A percentile compares a stretch with the other conserved stretches of the same genome.
Conservation (phyloP, 257 asterid species). For the Capsicum chinense region DNA sequence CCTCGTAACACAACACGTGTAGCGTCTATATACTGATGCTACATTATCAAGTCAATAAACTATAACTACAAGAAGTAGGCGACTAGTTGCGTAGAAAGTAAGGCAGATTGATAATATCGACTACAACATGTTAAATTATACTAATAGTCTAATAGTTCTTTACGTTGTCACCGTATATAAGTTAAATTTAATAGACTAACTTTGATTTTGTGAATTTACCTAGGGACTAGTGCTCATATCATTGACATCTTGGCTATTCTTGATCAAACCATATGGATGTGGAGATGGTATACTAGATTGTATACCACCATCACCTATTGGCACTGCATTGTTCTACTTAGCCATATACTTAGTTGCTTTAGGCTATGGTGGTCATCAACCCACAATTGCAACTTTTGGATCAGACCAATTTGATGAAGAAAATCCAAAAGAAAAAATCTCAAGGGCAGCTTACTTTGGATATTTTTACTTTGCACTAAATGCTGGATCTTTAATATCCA, state of each 20-base stretch:
- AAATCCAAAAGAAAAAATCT: constrained; percentile 37
- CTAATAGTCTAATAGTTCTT: accelerated
- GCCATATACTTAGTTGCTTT: constrained; percentile 75
- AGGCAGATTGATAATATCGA: background rate
- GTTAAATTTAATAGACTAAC: background rate
- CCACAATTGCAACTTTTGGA: constrained; percentile 81
- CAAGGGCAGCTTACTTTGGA: constrained; percentile 56
- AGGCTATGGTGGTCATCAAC: constrained; percentile 89
- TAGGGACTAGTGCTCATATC: constrained; percentile 75
- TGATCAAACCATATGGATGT: constrained; percentile 69
- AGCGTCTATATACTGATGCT: no score
- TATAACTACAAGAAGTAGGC: background rate
- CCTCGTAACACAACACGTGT: background rate
- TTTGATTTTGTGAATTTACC: background rate
- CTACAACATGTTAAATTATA: background rate
- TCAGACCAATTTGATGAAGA: constrained; percentile 72
- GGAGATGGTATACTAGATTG: constrained; percentile 53
- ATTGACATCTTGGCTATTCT: constrained; percentile 55
- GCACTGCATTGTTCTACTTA: constrained; percentile 52
- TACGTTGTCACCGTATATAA: background rate
- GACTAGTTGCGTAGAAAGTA: no score
- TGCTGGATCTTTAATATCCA: constrained; percentile 67
- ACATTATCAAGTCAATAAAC: background rate
- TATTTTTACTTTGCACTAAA: constrained; percentile 81
- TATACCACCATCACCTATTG: constrained; percentile 30